A percentile compares a stretch with the other conserved stretches of the same genome.
Evolutionary conservation across 371 early-diverging fungal genomes (phyloP).

Genomic region (Funneliformis caledonium): DNA sequence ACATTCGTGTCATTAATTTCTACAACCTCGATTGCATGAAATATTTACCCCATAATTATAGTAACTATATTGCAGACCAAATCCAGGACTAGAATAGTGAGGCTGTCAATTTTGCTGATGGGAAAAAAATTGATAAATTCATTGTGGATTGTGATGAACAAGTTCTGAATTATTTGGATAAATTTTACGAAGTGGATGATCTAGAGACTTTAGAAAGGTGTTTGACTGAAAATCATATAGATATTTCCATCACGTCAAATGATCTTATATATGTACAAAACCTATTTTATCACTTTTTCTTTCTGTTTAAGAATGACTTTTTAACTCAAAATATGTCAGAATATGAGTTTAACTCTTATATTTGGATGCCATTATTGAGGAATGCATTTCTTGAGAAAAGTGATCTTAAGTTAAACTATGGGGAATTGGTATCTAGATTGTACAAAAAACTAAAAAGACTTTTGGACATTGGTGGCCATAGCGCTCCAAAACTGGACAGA

Average conservation of each 20-base stretch:
- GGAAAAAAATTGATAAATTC: slow-evolving; percentile 10
- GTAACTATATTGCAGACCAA: neutral
- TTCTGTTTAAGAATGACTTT: neutral
- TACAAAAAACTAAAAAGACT: slow-evolving; percentile 5
- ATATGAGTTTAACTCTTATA: neutral
- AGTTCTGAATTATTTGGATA: slow-evolving; percentile 15
- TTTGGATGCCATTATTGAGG: neutral
- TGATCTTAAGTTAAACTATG: slow-evolving; percentile 3
- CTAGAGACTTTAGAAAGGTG: slow-evolving; percentile 9
- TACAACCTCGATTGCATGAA: neutral
- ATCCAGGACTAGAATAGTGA: neutral
- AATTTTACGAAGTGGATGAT: slow-evolving; percentile 5
- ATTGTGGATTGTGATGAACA: slow-evolving; percentile 20
- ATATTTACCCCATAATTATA: neutral
- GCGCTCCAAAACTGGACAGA: neutral
- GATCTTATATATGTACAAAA: slow-evolving; percentile 12
- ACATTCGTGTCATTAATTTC: slow-evolving; percentile 21
- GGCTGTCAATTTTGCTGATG: slow-evolving; percentile 10
- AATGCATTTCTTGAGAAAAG: neutral
- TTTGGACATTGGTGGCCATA: neutral
- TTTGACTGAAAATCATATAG: neutral
- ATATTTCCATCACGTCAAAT: neutral
- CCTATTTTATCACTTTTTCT: slow-evolving; percentile 3
- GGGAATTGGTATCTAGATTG: neutral
- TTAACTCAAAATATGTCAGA: neutral